Evolutionary conservation across 2,329 filamentous ascomycete genomes (phyloP).

Genomic region (Botryotinia calthae): DNA sequence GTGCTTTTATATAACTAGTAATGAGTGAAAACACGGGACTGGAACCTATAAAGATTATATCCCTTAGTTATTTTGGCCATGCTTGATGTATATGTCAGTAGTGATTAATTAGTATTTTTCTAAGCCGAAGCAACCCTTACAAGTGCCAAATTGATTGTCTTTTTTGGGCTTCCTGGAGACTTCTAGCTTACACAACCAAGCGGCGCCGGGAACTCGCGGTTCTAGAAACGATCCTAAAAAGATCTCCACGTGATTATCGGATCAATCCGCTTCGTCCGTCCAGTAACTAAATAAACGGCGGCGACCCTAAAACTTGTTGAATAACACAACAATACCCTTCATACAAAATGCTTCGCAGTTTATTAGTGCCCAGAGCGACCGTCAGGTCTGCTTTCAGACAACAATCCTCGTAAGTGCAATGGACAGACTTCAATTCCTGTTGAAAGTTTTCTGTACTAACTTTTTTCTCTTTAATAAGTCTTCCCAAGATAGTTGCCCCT

Average conservation of each 20-base stretch:
- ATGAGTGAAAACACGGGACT: background rate
- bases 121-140: conserved; percentile 2
- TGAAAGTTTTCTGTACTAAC: conserved; percentile 17
- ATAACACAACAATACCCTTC: conserved; percentile 27
- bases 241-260: conserved; percentile 6
- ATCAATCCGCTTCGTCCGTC: conserved; percentile 13
- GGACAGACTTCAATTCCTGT: conserved; percentile 21
- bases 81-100: background rate
- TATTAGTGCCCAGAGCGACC: conserved; percentile 58
- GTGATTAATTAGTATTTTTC: background rate
- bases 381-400: conserved; percentile 55
- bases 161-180: background rate
- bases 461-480: conserved; percentile 41
- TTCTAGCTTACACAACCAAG: conserved; percentile 2
- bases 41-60: background rate
- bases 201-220: conserved; percentile 17
- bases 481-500: conserved; percentile 50
- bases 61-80: background rate
- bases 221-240: background rate
- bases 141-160: background rate
- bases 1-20: background rate
- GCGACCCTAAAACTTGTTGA: conserved; percentile 20
- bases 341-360: conserved; percentile 57
- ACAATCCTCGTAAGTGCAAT: conserved; percentile 49
- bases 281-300: conserved; percentile 13